A percentile compares a stretch with the other conserved stretches of the same genome.
Conservation (phyloP, 129 eudicot species). For the Apium graveolens region DNA sequence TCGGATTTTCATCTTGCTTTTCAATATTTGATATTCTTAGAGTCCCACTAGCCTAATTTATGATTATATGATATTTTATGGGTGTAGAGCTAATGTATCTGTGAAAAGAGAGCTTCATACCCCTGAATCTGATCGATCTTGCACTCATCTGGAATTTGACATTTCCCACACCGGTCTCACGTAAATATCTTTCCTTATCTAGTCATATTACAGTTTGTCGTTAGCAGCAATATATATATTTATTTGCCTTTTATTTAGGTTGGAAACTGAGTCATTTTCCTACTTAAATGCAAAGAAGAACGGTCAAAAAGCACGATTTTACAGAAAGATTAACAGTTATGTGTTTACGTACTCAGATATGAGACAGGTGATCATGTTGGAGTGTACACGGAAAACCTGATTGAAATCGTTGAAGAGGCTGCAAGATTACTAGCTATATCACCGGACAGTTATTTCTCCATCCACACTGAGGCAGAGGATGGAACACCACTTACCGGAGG, state of each 20-base stretch:
- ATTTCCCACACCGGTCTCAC: constrained; percentile 66
- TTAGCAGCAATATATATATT: neutral
- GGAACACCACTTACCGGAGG: constrained; percentile 66
- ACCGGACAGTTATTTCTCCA: constrained; percentile 72
- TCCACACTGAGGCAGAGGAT: constrained; percentile 70
- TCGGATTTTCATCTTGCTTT: neutral
- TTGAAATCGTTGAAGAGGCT: constrained; percentile 80
- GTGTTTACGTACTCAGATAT: constrained; percentile 37
- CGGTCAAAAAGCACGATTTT: neutral
- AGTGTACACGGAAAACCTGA: constrained; percentile 77
- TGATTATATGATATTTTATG: constrained; percentile 11
- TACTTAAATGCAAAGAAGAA: neutral
- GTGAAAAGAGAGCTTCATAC: constrained; percentile 87
- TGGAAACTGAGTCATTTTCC: neutral
- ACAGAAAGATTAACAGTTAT: neutral
- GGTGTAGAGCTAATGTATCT: constrained; percentile 63
- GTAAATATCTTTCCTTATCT: constrained; percentile 32
- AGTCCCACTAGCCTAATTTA: constrained; percentile 7
- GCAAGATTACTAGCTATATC: constrained; percentile 54
- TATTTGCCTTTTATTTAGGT: neutral
- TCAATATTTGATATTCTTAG: neutral
- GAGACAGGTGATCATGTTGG: constrained; percentile 99
- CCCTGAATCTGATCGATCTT: constrained; percentile 93
- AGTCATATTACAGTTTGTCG: neutral
- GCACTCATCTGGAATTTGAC: constrained; percentile 97